Conservation (phyloP, 108 stramenopile genomes). For the Schizochytrium sp. region DNA sequence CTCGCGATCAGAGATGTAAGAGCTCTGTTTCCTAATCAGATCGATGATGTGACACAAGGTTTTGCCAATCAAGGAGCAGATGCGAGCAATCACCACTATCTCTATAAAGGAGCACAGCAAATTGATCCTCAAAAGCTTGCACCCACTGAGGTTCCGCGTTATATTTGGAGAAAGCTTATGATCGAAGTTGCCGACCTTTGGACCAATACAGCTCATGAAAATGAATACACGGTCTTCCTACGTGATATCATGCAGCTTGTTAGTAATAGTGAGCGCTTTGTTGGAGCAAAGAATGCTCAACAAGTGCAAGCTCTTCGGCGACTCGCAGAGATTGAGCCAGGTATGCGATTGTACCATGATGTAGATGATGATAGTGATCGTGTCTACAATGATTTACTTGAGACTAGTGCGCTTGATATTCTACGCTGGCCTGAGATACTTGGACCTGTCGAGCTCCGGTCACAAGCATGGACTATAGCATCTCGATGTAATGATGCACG, state of each 20-base stretch:
- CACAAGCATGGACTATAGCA: slow-evolving; percentile 25
- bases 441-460: neutral
- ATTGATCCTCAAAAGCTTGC: no score
- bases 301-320: neutral
- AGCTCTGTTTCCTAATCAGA: no score
- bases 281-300: neutral
- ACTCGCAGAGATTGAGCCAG: slow-evolving; percentile 36
- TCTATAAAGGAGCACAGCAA: no score
- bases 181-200: slow-evolving; percentile 16
- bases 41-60: no score
- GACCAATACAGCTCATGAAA: slow-evolving; percentile 50
- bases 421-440: slow-evolving; percentile 25
- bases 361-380: neutral
- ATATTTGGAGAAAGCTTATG: neutral
- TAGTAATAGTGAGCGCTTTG: neutral
- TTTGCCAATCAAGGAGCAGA: no score
- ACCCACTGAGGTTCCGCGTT: neutral
- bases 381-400: neutral
- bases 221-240: slow-evolving; percentile 6
- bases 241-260: slow-evolving; percentile 27
- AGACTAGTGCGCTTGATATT: neutral
- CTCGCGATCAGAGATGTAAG: neutral
- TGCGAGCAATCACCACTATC: no score
- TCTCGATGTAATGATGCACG: neutral
- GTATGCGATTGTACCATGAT: neutral